Evolutionary conservation across 139 green algal species (phyloP), one percentile per base, ranked within the genome.

Genomic region (Chlamydomonas sphaeroides): DNA sequence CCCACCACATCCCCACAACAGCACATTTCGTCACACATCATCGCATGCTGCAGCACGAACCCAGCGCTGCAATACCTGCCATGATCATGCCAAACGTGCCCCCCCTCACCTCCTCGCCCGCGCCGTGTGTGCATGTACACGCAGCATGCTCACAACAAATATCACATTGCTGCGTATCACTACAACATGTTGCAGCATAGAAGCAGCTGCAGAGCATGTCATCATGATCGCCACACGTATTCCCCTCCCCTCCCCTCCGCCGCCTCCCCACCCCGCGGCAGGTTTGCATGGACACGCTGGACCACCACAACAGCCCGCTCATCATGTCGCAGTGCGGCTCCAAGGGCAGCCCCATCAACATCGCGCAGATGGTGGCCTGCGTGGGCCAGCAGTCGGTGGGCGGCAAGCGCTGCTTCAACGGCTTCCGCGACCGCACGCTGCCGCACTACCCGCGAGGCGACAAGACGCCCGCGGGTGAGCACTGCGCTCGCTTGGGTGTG

Each of bases 271-370:
- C n/a, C n/a, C n/a, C n/a, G n/a, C n/a, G 7, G 4, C 90, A 92
- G 84, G 78, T 95, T 70, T 99, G 96, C 89, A 95, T 98, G 92
- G 80, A 92, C 39, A 95, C 92, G n/a, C 90, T 99, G 65, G 85
- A 95, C 63, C 81, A 77, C 67, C 88, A 95, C 89, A 99, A 99
- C 92, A 88, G 83, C 21, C 93, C 96, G 2, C 92, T 99, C 49
- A 98, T 99, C 88, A 99, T 99, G 97, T 94, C 91, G 65, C 94
- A 97, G 89, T 99, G 96, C 80, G 97, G 97, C 26, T 93, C 87
- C 84, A 99, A 99, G 89, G 97, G 97, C 38, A 97, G 90, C 0
- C 92, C 97, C 67, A 98, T 99, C 91, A 99, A 99, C 92, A 99
- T 99, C 76, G 94, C 94, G 42, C 97, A 89, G 86, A 99, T 99